Base-by-base conservation (phyloP, 192 early-diverging fungal species). In the Coemansia sp. region DNA sequence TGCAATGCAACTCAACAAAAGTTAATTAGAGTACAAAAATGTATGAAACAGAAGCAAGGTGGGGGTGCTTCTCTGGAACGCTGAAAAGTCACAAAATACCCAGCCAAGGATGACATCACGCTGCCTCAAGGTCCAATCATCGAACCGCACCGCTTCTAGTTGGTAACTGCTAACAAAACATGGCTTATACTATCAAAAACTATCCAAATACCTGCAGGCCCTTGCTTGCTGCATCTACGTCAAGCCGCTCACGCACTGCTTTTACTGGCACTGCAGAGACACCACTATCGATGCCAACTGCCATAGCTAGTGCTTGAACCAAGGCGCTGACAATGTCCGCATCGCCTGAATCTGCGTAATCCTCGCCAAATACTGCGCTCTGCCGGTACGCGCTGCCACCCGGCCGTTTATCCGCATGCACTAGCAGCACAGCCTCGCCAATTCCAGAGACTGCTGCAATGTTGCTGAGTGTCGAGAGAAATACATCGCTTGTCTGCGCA, bases 401-500 rank as follows among this genome's bases (percentile, higher is more conserved):
- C 1, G 76, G 71, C 54, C 76, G 67, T 65, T 73, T 73, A 37
- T 79, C 76, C 14, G 57, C 60, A 21, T 67, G 64, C 14, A 79
- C 39, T 51, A 73, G 57, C 53, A 70, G 47, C 6, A 17, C 66
- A 7, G 56, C 53, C 1, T 66, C 56, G 24, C 41, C 49, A 43
- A 79, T 55, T 10, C 29, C 60, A 21, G 76, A 66, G 7, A 73
- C 65, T 0, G 57, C 47, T 9, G 38, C 58, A 6, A 79, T 29
- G 15, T 51, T 67, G 49, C 50, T 57, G 8, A 79, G 25, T 2
- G 64, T 62, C 1, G 71, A 73, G 59, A 79, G 43, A 22, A 70
- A 66, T 35, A 39, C 65, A n/a, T 73, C 76, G 27, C 41, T 70
- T 0, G 75, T 72, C 15, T 56, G 45, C 39, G 66, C 75, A 29